Base-by-base conservation (phyloP, 495 filamentous ascomycete genomes). In the Parathielavia appendiculata region DNA sequence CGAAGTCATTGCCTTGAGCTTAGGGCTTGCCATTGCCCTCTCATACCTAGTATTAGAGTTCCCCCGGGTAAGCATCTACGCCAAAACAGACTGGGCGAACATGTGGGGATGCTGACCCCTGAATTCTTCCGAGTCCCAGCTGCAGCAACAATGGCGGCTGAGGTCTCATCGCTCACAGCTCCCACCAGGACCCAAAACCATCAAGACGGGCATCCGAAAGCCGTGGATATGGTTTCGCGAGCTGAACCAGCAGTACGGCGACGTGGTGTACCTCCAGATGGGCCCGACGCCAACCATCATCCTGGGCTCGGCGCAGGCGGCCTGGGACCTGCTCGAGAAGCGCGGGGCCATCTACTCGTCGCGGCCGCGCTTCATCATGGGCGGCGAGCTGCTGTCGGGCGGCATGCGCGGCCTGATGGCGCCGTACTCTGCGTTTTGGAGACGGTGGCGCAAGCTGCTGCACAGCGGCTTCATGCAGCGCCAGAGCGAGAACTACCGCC, bases 231-330 rank as follows among this genome's bases (percentile, higher is more conserved):
- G 81, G 65, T 85, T 86, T 68, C 66, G 79, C 56, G 68, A 81
- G 61, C 79, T 81, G 68, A 74, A 76, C 38, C 69, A 77, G 51
- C 63, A 66, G 44, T 81, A 83, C 60, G 81, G 81, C 22, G 79
- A 80, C 32, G 82, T 85, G 5, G 81, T 83, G 58, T 86, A 83
- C 6, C 73, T 88, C 10, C 84, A 83, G 77, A 75, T 84, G 52
- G 85, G 85, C 0, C 76, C 82, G 6, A 75, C 77, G 19, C 81
- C 83, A 2, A 87, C 84, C 30, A 79, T 88, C 52, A 74, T 86
- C 48, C 75, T 87, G 34, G 83, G 80, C 2, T 84, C 86, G 22
- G 82, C 83, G 0, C 75, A 82, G 14, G 76, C 84, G 16, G 83
- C 83, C n/a, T 79, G 73, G 50, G 75, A 77, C 20, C 60, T 76